Base-by-base conservation (phyloP, 495 filamentous ascomycete genomes). In the Podospora appendiculata region DNA sequence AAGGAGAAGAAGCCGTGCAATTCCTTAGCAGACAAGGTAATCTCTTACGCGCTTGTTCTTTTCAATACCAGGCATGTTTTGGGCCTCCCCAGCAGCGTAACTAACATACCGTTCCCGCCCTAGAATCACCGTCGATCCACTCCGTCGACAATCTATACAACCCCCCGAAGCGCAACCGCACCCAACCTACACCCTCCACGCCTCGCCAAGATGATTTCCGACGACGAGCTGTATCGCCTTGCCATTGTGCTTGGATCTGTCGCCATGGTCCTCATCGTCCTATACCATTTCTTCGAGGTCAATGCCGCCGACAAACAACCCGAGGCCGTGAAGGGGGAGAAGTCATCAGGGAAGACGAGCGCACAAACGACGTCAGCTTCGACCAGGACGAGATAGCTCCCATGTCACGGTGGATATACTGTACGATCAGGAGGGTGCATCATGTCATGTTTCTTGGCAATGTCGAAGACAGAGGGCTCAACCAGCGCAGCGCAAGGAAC, bases 281-380 rank as follows among this genome's bases (percentile, higher is more conserved):
- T 96, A 16, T 97, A 97, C 78, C 90, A 96, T 73, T 97, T 94
- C 77, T 85, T 99, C 60, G 91, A 96, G 63, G 82, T 96, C 76
- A 98, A 98, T 67, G 82, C 90, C 35, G 25, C 25, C 25, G 25
- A 25, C 25, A 25, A 5, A 88, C 43, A 77, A 48, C 33, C 41
- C 35, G 70, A 76, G 12, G 77, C 83, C 32, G 79, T 84, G 47
- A 63, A 76, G 57, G 25, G 25, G 25, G 74, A 75, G 61, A 79
- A 88, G 59, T 79, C 80, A n/a, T 78, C 83, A 1, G 75, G 62
- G 38, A 72, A 87, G 36, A 70, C 78, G 9, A 85, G 79, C 12
- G 14, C 59, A 32, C 69, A 87, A 19, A 72, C 81, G 9, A 84
- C 81, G n/a, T 8, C 54, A 11, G 51, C 53, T n/a, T 38, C 60